phyloP scores from a whole-genome alignment of 129 eudicot species.

The Saposhnikovia divaricata region DNA sequence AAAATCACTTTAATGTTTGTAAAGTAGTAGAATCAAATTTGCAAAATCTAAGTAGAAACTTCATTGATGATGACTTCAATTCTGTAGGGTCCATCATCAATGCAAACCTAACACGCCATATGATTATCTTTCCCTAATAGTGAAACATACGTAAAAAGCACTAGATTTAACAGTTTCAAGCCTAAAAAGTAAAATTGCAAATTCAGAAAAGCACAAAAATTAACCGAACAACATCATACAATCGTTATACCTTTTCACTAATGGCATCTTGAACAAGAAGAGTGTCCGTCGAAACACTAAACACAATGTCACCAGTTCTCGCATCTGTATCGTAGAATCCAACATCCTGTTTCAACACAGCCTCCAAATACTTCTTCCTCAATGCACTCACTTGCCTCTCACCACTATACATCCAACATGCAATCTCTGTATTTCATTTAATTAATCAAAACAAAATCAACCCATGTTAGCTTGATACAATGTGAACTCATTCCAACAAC shows the following conservation, averaged over 20 bases:
- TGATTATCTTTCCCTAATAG: slow-evolving; percentile 16
- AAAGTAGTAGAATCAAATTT: slow-evolving; percentile 16
- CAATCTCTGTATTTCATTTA: slow-evolving; percentile 50
- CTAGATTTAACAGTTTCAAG: slow-evolving; percentile 20
- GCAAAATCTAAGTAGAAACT: slow-evolving; percentile 9
- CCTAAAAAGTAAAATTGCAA: slow-evolving; percentile 11
- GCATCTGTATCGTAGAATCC: slow-evolving; percentile 99
- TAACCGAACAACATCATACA: not conserved
- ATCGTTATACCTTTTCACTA: slow-evolving; percentile 70
- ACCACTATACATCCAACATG: slow-evolving; percentile 96
- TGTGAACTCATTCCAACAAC: not conserved
- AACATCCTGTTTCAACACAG: slow-evolving; percentile 90
- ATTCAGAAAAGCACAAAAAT: slow-evolving; percentile 1
- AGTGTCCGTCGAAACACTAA: slow-evolving; percentile 90
- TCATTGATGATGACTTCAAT: slow-evolving; percentile 14
- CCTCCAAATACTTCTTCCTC: slow-evolving; percentile 86
- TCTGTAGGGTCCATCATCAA: slow-evolving; percentile 24
- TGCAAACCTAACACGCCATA: slow-evolving; percentile 18
- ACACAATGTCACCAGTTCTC: slow-evolving; percentile 92
- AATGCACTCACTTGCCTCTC: slow-evolving; percentile 88
- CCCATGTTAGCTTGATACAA: not conserved
- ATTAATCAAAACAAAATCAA: not conserved
- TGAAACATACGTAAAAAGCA: not conserved
- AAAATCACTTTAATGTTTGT: not conserved
- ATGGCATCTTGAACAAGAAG: slow-evolving; percentile 99